phyloP scores from a whole-genome alignment of 805 yeast genomes.

The Brettanomyces sp. region DNA sequence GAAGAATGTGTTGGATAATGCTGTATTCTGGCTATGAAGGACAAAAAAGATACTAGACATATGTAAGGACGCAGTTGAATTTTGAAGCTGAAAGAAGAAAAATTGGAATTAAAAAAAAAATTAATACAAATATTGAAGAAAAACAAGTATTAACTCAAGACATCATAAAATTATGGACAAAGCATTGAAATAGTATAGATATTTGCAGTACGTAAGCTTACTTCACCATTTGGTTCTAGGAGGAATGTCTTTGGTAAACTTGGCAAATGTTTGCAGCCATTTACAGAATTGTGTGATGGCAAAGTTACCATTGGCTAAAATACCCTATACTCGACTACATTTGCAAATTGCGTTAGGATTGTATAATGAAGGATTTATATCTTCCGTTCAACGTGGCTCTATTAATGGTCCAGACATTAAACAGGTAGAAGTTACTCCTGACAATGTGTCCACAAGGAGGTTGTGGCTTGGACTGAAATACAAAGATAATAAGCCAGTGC shows the following conservation, averaged over 20 bases:
- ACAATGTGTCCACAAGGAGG: constrained; percentile 75
- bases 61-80: too few species aligned
- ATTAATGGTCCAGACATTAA: constrained; percentile 71
- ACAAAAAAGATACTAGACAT: too few species aligned
- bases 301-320: constrained; percentile 60
- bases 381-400: constrained; percentile 79
- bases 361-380: constrained; percentile 83
- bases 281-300: constrained; percentile 80
- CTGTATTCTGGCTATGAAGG: too few species aligned
- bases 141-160: too few species aligned
- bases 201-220: neutral
- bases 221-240: neutral
- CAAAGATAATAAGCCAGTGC: constrained; percentile 68
- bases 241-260: constrained; percentile 72
- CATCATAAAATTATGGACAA: neutral
- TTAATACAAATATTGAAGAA: neutral
- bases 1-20: too few species aligned
- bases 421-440: constrained; percentile 74
- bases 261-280: constrained; percentile 82
- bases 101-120: too few species aligned
- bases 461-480: constrained; percentile 91
- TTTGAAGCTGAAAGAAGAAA: too few species aligned
- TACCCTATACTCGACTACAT: constrained; percentile 78
- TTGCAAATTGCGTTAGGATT: constrained; percentile 76
- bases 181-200: neutral